These are phyloP conservation scores for Ceratocystis ficicola DNA, from an alignment of 2,329 filamentous ascomycete genomes.

Conservation along the genomic window DNA sequence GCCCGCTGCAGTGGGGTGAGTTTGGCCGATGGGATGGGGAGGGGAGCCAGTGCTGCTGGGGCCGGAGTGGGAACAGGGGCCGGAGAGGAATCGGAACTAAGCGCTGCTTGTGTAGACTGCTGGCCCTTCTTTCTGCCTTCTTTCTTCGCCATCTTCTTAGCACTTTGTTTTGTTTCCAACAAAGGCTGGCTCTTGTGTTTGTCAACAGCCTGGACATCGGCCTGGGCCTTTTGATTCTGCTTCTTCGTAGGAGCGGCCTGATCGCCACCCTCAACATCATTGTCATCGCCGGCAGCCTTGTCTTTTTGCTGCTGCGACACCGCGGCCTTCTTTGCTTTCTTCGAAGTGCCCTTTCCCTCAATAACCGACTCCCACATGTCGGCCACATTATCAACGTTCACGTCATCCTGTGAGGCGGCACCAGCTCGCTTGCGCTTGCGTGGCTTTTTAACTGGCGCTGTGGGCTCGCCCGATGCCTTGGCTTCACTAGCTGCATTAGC, in stretches of 20 bases:
- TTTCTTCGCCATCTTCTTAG: slow-evolving; percentile 26
- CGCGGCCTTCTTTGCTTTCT: slow-evolving; percentile 26
- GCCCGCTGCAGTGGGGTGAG: slow-evolving; percentile 85
- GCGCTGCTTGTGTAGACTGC: slow-evolving; percentile 25
- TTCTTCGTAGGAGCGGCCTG: background rate
- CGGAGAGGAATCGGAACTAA: slow-evolving; percentile 21
- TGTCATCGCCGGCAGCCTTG: slow-evolving; percentile 16
- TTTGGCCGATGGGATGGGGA: slow-evolving; percentile 38
- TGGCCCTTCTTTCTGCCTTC: slow-evolving; percentile 31
- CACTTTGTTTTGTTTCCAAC: background rate
- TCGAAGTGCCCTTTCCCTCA: slow-evolving; percentile 44
- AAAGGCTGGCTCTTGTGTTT: slow-evolving; percentile 26
- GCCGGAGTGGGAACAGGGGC: slow-evolving; percentile 24
- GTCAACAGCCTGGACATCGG: slow-evolving; percentile 12
- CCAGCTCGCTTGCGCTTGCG: slow-evolving; percentile 47
- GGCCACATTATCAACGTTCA: slow-evolving; percentile 59
- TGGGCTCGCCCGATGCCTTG: slow-evolving; percentile 23
- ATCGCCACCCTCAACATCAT: background rate
- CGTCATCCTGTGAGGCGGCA: slow-evolving; percentile 30
- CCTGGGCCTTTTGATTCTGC: slow-evolving; percentile 11
- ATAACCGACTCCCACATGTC: slow-evolving; percentile 71
- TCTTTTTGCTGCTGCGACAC: slow-evolving; percentile 25
- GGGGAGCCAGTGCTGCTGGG: slow-evolving; percentile 28
- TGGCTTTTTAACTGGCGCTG: slow-evolving; percentile 33
- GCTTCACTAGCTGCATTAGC: slow-evolving; percentile 26